A percentile compares a stretch with the other conserved stretches of the same genome.
phyloP scores from a whole-genome alignment of 2,329 filamentous ascomycete species.

The Zelopaecilomyces penicillatus region DNA sequence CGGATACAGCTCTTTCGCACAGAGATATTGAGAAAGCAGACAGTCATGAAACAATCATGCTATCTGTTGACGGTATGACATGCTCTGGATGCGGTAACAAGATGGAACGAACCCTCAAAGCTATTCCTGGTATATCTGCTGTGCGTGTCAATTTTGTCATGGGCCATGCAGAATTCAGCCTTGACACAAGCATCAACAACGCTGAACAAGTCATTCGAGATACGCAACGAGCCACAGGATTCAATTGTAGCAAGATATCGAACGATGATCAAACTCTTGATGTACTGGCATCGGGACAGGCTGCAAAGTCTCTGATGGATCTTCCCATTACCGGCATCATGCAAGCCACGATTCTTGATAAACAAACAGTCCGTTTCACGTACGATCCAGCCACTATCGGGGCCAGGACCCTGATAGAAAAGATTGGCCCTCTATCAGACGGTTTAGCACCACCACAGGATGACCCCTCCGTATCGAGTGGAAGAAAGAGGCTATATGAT shows the following conservation, averaged over 20 bases:
- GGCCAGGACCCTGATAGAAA: slow-evolving; percentile 19
- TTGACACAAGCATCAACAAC: slow-evolving; percentile 17
- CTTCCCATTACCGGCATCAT: slow-evolving; percentile 17
- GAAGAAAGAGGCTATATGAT: slow-evolving; percentile 22
- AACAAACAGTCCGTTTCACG: slow-evolving; percentile 21
- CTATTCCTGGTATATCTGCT: slow-evolving; percentile 20
- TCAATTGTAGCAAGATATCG: slow-evolving; percentile 18
- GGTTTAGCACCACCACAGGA: slow-evolving; percentile 23
- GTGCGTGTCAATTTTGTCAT: slow-evolving; percentile 30
- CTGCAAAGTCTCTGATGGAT: slow-evolving; percentile 15
- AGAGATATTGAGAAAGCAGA: slow-evolving; percentile 19
- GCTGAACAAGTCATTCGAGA: slow-evolving; percentile 19
- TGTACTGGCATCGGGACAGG: slow-evolving; percentile 14
- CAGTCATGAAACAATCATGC: slow-evolving; percentile 17
- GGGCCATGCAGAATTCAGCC: slow-evolving; percentile 25
- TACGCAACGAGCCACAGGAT: slow-evolving; percentile 21
- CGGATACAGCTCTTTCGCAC: not conserved
- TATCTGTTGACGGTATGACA: slow-evolving; percentile 27
- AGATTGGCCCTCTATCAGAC: slow-evolving; percentile 10
- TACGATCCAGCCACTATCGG: slow-evolving; percentile 28
- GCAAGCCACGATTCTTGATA: slow-evolving; percentile 18
- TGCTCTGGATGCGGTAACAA: slow-evolving; percentile 30
- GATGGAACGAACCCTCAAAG: slow-evolving; percentile 19
- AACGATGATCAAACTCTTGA: slow-evolving; percentile 21
- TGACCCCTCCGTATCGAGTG: slow-evolving; percentile 23